Evolutionary conservation across 768 basidiomycete species (phyloP), one percentile per base, ranked within the genome.

Genomic region (Termitomyces titanicus): DNA sequence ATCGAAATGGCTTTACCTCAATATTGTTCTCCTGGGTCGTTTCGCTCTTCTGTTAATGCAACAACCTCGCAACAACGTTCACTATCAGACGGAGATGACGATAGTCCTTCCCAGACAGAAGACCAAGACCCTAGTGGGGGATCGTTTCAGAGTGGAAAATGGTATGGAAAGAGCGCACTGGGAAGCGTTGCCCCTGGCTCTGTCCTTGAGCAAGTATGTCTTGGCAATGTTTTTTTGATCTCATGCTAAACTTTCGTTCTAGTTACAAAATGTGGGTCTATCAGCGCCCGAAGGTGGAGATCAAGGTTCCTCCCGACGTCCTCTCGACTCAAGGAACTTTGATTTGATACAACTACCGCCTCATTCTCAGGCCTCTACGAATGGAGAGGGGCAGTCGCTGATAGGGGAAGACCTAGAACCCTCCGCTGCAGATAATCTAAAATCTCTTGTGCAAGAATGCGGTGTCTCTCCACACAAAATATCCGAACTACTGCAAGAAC

Each of bases 381-480:
- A 48, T 33, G 56, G 52, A 3, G 58, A 63, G 35, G 62, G 47
- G 27, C 47, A 61, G 35, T 51, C 58, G 35, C 38, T 63, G 20
- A 78, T 80, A 22, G 77, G 69, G 33, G 73, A 74, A 47, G 79
- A 78, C 42, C 56, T 71, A 25, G 80, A 81, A 59, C 75, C 77
- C 11, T 75, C 79, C 15, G 88, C 92, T 13, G 89, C 83, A 2
- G 92, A 94, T 66, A 94, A 91, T 62, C 72, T 95, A 47, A 88
- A 89, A 66, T 84, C 84, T 43, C 79, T 98, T 34, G 87, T 96
- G 35, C 88, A 90, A 69, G 94, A 98, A 68, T 98, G 91, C 68
- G 94, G 94, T 6, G 92, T 95, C 35, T 84, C 88, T 17, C 91
- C 94, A 1, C 89, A 93, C 57, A 94, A 94, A 70, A 86, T 98